Base-by-base conservation (phyloP, 2,329 filamentous ascomycete genomes). In the Penicillium sp. region DNA sequence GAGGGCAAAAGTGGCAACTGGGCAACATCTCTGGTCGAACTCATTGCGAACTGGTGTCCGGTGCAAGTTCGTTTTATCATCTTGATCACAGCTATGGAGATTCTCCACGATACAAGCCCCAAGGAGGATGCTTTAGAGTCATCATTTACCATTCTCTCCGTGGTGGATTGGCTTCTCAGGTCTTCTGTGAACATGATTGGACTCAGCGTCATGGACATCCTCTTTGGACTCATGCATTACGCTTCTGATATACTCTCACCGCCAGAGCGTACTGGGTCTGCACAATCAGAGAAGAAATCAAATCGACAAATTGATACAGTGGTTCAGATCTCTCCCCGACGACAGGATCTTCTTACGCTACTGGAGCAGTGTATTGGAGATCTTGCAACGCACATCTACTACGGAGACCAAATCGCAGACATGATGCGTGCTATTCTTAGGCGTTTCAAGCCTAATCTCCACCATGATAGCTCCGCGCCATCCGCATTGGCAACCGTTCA, bases 41-140 rank as follows among this genome's bases (percentile, higher is more conserved):
- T 93, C 61, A 83, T 93, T 53, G 87, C 91, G 17, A 85, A 86
- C 58, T 97, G 93, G 92, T 89, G 92, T 0, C 92, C 94, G 0
- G 93, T 97, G 2, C 93, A 97, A 73, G 91, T 96, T 70, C 89
- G 94, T 54, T 97, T 96, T 77, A 86, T 93, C 40, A 94, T 97
- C 56, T 81, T 97, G 47, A 84, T 96, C 46, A 89, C 90, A 1
- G 83, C 89, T 3, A 86, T 95, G 77, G 93, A 97, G 66, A 84
- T 84, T 4, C 78, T 97, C 50, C 80, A 90, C 4, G 82, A 84
- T 56, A 86, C 84, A 45, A 85, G 87, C 0, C 81, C 93, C 37
- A 82, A 82, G 6, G 89, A 93, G 68, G 86, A 88, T 10, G 86
- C 86, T 42, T 75, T 97, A 35, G 82, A 86, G 45, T 86, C 89